Evolutionary conservation across 2,329 filamentous ascomycete species (phyloP).

Genomic region (Aspergillus phoenicis): DNA sequence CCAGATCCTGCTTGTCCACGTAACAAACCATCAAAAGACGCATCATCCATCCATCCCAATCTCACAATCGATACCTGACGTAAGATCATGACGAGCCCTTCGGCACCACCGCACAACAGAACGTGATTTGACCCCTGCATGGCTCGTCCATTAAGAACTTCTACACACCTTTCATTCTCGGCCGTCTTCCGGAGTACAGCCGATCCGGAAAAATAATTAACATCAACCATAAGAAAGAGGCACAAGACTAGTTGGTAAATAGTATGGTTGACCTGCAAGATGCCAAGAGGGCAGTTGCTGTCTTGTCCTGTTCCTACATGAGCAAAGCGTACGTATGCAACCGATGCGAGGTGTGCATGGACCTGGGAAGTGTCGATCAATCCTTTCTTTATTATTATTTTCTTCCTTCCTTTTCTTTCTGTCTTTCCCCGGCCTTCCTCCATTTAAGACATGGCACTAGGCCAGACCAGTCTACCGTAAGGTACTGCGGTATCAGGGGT

Average conservation of each 20-base stretch:
- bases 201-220: background rate
- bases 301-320: background rate
- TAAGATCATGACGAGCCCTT: slow-evolving; percentile 12
- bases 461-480: slow-evolving; percentile 18
- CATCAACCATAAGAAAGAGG: background rate
- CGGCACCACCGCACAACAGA: background rate
- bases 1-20: slow-evolving; percentile 2
- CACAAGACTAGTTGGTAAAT: background rate
- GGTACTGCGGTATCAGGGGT: slow-evolving; percentile 19
- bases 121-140: background rate
- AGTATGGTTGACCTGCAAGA: background rate
- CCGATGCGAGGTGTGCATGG: background rate
- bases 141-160: background rate
- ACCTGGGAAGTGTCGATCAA: background rate
- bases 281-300: background rate
- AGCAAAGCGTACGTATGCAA: slow-evolving; percentile 1
- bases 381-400: no score
- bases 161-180: no score
- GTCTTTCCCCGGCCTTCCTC: background rate
- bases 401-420: no score
- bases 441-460: slow-evolving; percentile 16
- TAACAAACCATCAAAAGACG: slow-evolving; percentile 4
- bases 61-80: slow-evolving; percentile 1
- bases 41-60: slow-evolving; percentile 4
- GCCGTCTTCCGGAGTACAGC: background rate